Evolutionary conservation across 345 rosid species (phyloP).

Genomic region (Xanthoceras sorbifolium): DNA sequence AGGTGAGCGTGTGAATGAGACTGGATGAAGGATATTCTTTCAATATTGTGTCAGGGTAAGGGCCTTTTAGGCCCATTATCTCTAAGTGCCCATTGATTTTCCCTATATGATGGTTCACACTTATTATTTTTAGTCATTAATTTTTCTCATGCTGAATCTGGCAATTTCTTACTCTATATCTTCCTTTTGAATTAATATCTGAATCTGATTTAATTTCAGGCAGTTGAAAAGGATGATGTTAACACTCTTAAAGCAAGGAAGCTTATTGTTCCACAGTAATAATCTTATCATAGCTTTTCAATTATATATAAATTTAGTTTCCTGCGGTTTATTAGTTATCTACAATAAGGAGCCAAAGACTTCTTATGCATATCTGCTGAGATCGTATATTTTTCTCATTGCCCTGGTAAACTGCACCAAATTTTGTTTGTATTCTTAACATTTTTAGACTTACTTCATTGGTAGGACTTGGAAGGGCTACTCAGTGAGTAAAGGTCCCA

Average conservation of each 20-base stretch:
- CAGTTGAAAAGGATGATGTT: constrained; percentile 54
- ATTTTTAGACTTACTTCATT: constrained; percentile 5
- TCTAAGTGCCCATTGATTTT: background rate
- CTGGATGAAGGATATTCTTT: background rate
- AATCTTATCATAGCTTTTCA: constrained; percentile 17
- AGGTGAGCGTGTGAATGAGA: too few species aligned
- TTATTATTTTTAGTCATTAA: background rate
- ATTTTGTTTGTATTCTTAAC: constrained; percentile 1
- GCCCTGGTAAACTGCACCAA: background rate
- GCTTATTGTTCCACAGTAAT: constrained; percentile 70
- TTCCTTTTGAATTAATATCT: background rate
- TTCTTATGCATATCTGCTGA: background rate
- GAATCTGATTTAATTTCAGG: constrained; percentile 43
- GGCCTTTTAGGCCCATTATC: background rate
- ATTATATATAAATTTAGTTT: background rate
- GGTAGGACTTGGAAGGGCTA: constrained; percentile 86
- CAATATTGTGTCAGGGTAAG: background rate
- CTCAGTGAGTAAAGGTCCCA: constrained; percentile 74
- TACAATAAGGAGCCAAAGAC: background rate
- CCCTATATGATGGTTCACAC: background rate
- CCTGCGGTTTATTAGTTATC: background rate
- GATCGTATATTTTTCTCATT: background rate
- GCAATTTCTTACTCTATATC: background rate
- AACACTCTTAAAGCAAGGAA: constrained; percentile 74
- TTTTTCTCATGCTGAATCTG: background rate